Conservation (phyloP, 2,329 filamentous ascomycete genomes). For the Allantophomopsis cytisporea region DNA sequence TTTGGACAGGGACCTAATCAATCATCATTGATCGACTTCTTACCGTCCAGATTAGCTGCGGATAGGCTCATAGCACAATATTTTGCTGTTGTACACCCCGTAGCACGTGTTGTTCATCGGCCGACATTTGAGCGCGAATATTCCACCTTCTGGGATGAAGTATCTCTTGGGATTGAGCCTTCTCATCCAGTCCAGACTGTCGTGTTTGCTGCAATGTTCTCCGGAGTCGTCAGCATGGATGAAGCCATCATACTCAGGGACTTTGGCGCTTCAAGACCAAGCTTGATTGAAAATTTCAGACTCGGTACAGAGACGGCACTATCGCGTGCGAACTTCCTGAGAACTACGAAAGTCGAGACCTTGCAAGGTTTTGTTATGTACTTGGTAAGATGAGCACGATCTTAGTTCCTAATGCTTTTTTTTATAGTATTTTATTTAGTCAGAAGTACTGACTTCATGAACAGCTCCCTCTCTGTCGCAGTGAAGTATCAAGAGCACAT, state of each 20-base stretch:
- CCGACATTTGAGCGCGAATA: slow-evolving; percentile 55
- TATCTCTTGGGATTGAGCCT: slow-evolving; percentile 45
- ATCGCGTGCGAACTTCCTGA: slow-evolving; percentile 54
- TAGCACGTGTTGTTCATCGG: slow-evolving; percentile 52
- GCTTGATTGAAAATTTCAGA: slow-evolving; percentile 48
- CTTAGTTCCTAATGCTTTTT: neutral
- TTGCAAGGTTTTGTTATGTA: slow-evolving; percentile 70
- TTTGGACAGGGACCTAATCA: slow-evolving; percentile 38
- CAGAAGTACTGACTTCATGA: neutral
- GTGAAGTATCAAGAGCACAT: slow-evolving; percentile 60
- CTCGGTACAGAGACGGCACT: slow-evolving; percentile 54
- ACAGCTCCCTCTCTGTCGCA: slow-evolving; percentile 57
- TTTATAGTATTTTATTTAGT: neutral
- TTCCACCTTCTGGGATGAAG: slow-evolving; percentile 48
- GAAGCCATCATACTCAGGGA: slow-evolving; percentile 35
- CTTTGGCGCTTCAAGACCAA: slow-evolving; percentile 40
- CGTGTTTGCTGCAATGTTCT: slow-evolving; percentile 57
- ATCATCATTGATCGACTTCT: slow-evolving; percentile 40
- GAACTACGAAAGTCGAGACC: slow-evolving; percentile 60
- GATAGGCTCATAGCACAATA: slow-evolving; percentile 55
- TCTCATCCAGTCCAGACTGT: slow-evolving; percentile 51
- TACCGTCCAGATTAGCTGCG: slow-evolving; percentile 42
- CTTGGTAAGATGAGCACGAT: slow-evolving; percentile 33
- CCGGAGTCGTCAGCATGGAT: slow-evolving; percentile 52
- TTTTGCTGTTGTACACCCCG: slow-evolving; percentile 51